A percentile compares a stretch with the other conserved stretches of the same genome.
These are phyloP conservation scores for Neoboletus brunneissimus DNA, from an alignment of 768 basidiomycete species.

Conservation along the genomic window DNA sequence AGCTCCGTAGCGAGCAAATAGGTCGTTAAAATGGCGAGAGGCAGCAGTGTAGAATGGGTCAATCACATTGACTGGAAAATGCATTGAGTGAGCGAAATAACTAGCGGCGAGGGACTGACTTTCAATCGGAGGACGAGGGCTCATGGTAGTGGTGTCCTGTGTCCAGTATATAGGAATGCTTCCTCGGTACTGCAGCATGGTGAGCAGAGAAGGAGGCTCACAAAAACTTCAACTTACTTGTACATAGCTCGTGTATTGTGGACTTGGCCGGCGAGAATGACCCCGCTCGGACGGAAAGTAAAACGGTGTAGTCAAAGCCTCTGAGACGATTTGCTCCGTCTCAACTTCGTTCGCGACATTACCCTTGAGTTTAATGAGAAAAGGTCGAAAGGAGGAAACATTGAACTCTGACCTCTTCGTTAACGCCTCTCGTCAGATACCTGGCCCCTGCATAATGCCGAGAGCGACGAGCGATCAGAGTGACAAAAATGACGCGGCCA, in stretches of 20 bases:
- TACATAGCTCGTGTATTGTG: conserved; percentile 93
- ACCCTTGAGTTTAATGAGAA: conserved; percentile 50
- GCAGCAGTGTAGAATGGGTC: conserved; percentile 96
- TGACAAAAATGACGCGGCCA: conserved; percentile 87
- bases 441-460: conserved; percentile 94
- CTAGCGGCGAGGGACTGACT: conserved; percentile 49
- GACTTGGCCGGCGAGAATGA: conserved; percentile 58
- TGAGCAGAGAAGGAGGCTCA: background rate
- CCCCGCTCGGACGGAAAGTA: conserved; percentile 56
- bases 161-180: conserved; percentile 98
- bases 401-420: conserved; percentile 64
- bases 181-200: conserved; percentile 69
- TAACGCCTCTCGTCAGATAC: conserved; percentile 91
- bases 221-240: conserved; percentile 49
- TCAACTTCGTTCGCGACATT: conserved; percentile 99
- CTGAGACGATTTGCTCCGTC: conserved; percentile 95
- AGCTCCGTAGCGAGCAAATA: conserved; percentile 85
- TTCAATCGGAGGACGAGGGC: conserved; percentile 93
- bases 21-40: conserved; percentile 87
- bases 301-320: conserved; percentile 85
- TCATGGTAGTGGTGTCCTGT: conserved; percentile 88
- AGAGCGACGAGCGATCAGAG: conserved; percentile 91
- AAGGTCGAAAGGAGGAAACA: background rate
- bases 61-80: conserved; percentile 71
- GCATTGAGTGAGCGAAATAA: conserved; percentile 2